phyloP scores from a whole-genome alignment of 176 grass and related monocot species.

The sorghum (Sorghum bicolor) region Sorghum_bicolor_NCBIv3 NC_012870.2:59750501-59751000 shows the following conservation, averaged over 20 bases:
- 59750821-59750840: neutral
- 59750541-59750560: neutral
- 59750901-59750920: neutral
- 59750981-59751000: neutral
- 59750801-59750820: neutral
- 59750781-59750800: neutral
- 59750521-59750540: neutral
- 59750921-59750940: neutral
- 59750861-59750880: neutral
- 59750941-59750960: neutral
- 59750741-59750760: neutral
- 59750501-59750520: neutral
- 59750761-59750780: neutral
- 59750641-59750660: conserved; percentile 2
- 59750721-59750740: neutral
- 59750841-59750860: neutral
- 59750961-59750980: neutral
- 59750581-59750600: neutral
- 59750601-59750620: neutral
- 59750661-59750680: neutral
- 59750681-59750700: neutral
- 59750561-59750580: neutral
- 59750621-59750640: neutral
- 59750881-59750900: too few species aligned
- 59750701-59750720: neutral